phyloP scores from a whole-genome alignment of 306 rosid species.

The Acacia melanoxylon region DNA sequence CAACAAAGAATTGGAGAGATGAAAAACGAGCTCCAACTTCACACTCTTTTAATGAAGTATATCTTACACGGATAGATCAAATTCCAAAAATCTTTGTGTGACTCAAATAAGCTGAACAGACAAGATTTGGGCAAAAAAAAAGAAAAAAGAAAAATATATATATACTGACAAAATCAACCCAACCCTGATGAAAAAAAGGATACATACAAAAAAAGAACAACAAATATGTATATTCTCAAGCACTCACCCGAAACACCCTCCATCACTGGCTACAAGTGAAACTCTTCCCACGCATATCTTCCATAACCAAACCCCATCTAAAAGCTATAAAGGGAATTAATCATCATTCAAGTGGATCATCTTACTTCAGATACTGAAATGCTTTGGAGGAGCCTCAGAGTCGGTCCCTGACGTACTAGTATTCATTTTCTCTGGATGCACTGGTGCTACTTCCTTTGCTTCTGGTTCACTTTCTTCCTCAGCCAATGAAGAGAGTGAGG shows the following conservation, averaged over 20 bases:
- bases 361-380: conserved; percentile 22
- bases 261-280: conserved; percentile 6
- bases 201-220: conserved; percentile 34
- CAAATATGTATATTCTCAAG: conserved; percentile 14
- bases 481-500: conserved; percentile 52
- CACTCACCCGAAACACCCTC: neutral
- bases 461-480: conserved; percentile 33
- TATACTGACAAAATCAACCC: conserved; percentile 31
- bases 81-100: neutral
- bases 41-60: neutral
- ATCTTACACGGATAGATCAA: neutral
- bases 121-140: conserved; percentile 16
- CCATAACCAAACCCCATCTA: conserved; percentile 35
- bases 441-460: conserved; percentile 41
- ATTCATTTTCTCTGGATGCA: conserved; percentile 37
- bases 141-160: neutral
- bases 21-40: neutral
- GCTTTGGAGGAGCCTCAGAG: conserved; percentile 34
- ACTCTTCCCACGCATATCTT: conserved; percentile 29
- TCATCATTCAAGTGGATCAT: conserved; percentile 46
- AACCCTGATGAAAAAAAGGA: conserved; percentile 23
- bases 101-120: neutral
- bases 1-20: too few relatives aligned
- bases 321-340: conserved; percentile 32
- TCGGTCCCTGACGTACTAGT: conserved; percentile 11